Conservation (phyloP, 768 basidiomycete genomes). For the Leucogyrophana mollusca region DNA sequence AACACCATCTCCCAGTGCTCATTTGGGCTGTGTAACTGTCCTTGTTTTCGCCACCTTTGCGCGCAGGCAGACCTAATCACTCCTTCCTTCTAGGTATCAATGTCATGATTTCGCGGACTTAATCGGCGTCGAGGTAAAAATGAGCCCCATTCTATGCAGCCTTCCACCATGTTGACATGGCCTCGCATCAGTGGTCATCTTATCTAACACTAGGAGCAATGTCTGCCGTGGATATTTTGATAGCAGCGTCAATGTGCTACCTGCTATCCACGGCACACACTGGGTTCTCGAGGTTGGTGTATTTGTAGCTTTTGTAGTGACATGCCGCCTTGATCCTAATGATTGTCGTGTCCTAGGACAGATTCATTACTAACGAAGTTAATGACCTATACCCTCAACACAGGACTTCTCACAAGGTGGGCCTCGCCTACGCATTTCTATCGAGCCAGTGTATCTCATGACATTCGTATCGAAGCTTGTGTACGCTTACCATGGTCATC, state of each 20-base stretch:
- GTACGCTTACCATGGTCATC: no score
- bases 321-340: no score
- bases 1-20: neutral
- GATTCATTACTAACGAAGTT: constrained; percentile 4
- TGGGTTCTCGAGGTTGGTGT: neutral
- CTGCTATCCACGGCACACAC: neutral
- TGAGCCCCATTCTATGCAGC: neutral
- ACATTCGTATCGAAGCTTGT: no score
- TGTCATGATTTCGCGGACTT: neutral
- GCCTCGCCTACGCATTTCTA: neutral
- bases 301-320: no score
- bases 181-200: neutral
- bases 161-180: neutral
- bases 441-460: no score
- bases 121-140: neutral
- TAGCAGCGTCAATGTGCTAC: neutral
- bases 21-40: neutral
- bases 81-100: neutral
- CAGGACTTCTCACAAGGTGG: constrained; percentile 1
- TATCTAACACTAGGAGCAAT: neutral
- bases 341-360: constrained; percentile 1
- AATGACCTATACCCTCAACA: neutral
- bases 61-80: neutral
- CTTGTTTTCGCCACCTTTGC: neutral
- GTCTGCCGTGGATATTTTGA: neutral